Conservation (phyloP, 2,329 filamentous ascomycete species). For the Penicillium sp. region DNA sequence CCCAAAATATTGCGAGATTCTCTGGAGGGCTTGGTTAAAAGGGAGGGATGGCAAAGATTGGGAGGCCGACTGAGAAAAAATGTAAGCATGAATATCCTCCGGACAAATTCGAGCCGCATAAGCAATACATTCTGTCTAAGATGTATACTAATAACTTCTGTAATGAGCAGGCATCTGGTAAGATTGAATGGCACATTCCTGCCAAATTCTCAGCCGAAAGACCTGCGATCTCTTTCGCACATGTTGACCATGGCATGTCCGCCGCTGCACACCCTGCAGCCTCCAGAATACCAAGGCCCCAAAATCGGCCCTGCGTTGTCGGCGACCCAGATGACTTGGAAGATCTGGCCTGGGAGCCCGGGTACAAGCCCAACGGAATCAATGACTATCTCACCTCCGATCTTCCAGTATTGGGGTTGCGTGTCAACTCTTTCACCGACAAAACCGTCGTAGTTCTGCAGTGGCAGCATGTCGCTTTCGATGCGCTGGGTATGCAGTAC, state of each 20-base stretch:
- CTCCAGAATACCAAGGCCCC: conserved; percentile 13
- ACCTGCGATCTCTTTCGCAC: conserved; percentile 15
- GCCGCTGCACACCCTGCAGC: conserved; percentile 12
- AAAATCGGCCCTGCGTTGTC: conserved; percentile 9
- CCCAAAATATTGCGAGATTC: conserved; percentile 13
- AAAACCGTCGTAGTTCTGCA: conserved; percentile 16
- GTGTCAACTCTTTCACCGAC: conserved; percentile 19
- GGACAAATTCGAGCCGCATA: neutral
- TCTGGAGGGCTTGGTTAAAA: conserved; percentile 7
- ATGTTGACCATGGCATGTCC: conserved; percentile 16
- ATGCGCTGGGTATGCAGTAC: conserved; percentile 19
- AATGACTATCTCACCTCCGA: conserved; percentile 18
- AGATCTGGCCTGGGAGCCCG: conserved; percentile 15
- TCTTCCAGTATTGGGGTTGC: conserved; percentile 14
- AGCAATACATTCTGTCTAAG: too few relatives aligned
- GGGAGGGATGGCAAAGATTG: neutral
- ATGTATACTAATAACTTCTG: neutral
- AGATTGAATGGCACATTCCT: conserved; percentile 21
- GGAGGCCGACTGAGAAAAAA: neutral
- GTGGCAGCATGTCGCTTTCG: conserved; percentile 22
- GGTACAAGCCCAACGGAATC: conserved; percentile 17
- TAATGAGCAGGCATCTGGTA: conserved; percentile 7
- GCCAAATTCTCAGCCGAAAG: conserved; percentile 11
- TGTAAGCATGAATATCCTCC: neutral
- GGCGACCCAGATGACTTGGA: conserved; percentile 15